These are phyloP conservation scores for Vitis vinifera DNA, from an alignment of 164 flowering plant genomes.

Conservation along the genomic window ASM3070453v1 NC_081823.1:6810001-6810500, in stretches of 20 bases:
- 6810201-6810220: slow-evolving; percentile 8
- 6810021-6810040: too few species aligned
- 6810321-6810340: slow-evolving; percentile 14
- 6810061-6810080: slow-evolving; percentile 4
- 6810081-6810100: slow-evolving; percentile 14
- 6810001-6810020: too few species aligned
- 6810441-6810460: not conserved
- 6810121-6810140: slow-evolving; percentile 10
- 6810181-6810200: not conserved
- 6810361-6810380: slow-evolving; percentile 10
- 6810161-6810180: slow-evolving; percentile 2
- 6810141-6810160: slow-evolving; percentile 11
- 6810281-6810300: slow-evolving; percentile 28
- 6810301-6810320: slow-evolving; percentile 27
- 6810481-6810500: too few species aligned
- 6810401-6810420: slow-evolving; percentile 14
- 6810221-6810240: not conserved
- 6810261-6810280: slow-evolving; percentile 30
- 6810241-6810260: slow-evolving; percentile 22
- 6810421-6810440: slow-evolving; percentile 16
- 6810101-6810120: slow-evolving; percentile 14
- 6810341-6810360: slow-evolving; percentile 28
- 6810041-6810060: not conserved
- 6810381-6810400: slow-evolving; percentile 10
- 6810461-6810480: too few species aligned